Conservation (phyloP, 1,139 yeast genomes). For the Candida sanyaensis region DNA sequence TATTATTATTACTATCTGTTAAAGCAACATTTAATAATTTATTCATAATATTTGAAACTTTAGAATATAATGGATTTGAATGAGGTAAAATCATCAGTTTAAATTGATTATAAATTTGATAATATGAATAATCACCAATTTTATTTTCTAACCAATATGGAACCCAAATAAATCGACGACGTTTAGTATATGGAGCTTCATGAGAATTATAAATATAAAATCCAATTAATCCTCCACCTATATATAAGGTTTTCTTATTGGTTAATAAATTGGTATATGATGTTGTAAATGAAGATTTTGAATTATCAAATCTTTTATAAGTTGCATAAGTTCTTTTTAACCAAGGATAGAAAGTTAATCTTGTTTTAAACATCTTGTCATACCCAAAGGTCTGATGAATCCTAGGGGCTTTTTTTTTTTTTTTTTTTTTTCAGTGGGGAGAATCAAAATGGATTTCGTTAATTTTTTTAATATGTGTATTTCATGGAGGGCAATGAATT, state of each 20-base stretch:
- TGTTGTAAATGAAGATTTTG: constrained; percentile 10
- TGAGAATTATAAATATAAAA: constrained; percentile 67
- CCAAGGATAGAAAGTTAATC: constrained; percentile 1
- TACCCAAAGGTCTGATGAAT: too few species aligned
- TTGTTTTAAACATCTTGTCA: constrained; percentile 1
- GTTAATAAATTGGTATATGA: constrained; percentile 14
- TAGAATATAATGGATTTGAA: constrained; percentile 53
- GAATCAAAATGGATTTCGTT: too few species aligned
- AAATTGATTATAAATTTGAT: constrained; percentile 56
- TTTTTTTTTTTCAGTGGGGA: too few species aligned
- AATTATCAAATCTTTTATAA: constrained; percentile 23
- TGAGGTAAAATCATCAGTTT: constrained; percentile 49
- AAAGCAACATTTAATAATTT: constrained; percentile 62
- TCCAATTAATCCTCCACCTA: constrained; percentile 26
- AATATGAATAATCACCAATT: constrained; percentile 72
- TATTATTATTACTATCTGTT: constrained; percentile 21
- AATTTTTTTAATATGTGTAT: too few species aligned
- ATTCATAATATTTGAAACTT: constrained; percentile 62
- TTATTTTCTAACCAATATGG: constrained; percentile 65
- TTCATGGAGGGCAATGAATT: too few species aligned
- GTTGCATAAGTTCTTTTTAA: constrained; percentile 16
- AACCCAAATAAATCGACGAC: constrained; percentile 73
- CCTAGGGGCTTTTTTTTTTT: too few species aligned
- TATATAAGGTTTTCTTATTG: constrained; percentile 22
- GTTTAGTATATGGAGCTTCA: constrained; percentile 79